Conservation (phyloP, 2,329 filamentous ascomycete species). For the Albifimbria verrucaria region DNA sequence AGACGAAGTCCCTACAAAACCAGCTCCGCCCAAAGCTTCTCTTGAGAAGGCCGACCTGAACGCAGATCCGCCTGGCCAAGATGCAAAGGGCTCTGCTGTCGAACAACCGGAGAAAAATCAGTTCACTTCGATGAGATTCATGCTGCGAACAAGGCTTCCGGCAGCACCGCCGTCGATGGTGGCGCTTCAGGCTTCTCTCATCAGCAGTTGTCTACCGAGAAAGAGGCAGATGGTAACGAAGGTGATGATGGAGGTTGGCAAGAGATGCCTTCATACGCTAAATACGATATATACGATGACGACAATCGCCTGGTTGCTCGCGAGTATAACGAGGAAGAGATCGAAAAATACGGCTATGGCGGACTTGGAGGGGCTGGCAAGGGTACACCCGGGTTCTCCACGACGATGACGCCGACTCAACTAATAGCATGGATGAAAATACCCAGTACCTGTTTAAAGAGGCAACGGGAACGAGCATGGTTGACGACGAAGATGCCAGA, state of each 20-base stretch:
- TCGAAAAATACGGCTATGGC: slow-evolving; percentile 64
- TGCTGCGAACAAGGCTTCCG: slow-evolving; percentile 36
- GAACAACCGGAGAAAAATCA: slow-evolving; percentile 3
- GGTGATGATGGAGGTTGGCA: slow-evolving; percentile 76
- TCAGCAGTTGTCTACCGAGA: slow-evolving; percentile 65
- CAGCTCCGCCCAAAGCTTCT: no score
- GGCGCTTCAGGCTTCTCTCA: slow-evolving; percentile 85
- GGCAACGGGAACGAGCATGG: slow-evolving; percentile 53
- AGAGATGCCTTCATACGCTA: slow-evolving; percentile 88
- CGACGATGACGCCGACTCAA: slow-evolving; percentile 90
- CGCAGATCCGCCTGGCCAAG: no score
- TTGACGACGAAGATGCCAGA: slow-evolving; percentile 75
- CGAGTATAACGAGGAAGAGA: slow-evolving; percentile 73
- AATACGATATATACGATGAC: slow-evolving; percentile 94
- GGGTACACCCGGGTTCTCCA: slow-evolving; percentile 94
- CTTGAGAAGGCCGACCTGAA: no score
- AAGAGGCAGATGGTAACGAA: slow-evolving; percentile 49
- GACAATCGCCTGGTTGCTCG: slow-evolving; percentile 82
- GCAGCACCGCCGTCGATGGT: slow-evolving; percentile 26
- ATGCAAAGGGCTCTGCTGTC: no score
- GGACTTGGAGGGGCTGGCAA: slow-evolving; percentile 86
- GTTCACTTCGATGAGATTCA: slow-evolving; percentile 17
- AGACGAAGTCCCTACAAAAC: no score
- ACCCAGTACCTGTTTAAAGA: slow-evolving; percentile 94
- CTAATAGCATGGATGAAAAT: slow-evolving; percentile 95